Evolutionary conservation across 495 filamentous ascomycete species (phyloP).

Genomic region (Trypethelium eluteriae): DNA sequence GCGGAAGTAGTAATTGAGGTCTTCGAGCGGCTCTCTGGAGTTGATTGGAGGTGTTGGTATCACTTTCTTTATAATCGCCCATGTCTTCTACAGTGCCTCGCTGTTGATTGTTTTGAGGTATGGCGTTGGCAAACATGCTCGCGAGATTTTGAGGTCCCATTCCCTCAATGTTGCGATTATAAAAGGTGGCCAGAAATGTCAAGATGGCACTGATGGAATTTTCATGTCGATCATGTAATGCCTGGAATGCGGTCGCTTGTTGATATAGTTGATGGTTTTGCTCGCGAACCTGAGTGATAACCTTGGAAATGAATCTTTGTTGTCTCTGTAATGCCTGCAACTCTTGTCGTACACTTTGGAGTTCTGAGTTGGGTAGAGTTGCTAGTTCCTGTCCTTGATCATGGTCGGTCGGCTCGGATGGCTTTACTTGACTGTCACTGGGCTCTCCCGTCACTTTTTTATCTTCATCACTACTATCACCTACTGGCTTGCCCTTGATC

Average conservation of each 20-base stretch:
- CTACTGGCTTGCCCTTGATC: constrained; percentile 50
- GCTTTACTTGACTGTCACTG: constrained; percentile 17
- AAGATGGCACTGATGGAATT: constrained; percentile 97
- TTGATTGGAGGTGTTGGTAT: constrained; percentile 23
- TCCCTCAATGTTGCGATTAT: constrained; percentile 67
- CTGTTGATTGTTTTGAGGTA: constrained; percentile 33
- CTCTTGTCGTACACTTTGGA: constrained; percentile 68
- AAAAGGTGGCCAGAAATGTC: constrained; percentile 92
- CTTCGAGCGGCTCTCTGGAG: constrained; percentile 24
- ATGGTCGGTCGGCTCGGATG: constrained; percentile 6
- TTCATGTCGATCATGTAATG: constrained; percentile 87
- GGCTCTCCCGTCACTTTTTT: constrained; percentile 23
- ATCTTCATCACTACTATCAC: constrained; percentile 39
- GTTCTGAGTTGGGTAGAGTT: constrained; percentile 63
- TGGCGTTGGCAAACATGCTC: constrained; percentile 35
- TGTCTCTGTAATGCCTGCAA: constrained; percentile 73
- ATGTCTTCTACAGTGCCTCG: constrained; percentile 38
- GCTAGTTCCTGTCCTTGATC: constrained; percentile 34
- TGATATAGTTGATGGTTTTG: constrained; percentile 85
- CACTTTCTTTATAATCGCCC: constrained; percentile 29
- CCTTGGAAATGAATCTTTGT: constrained; percentile 71
- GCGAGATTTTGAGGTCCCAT: constrained; percentile 36
- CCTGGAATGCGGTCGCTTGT: constrained; percentile 83
- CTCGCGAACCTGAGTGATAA: constrained; percentile 67
- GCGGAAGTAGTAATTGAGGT: constrained; percentile 32